Evolutionary conservation across 768 basidiomycete genomes (phyloP).

Genomic region (Chalciporus pseudorubinellus): DNA sequence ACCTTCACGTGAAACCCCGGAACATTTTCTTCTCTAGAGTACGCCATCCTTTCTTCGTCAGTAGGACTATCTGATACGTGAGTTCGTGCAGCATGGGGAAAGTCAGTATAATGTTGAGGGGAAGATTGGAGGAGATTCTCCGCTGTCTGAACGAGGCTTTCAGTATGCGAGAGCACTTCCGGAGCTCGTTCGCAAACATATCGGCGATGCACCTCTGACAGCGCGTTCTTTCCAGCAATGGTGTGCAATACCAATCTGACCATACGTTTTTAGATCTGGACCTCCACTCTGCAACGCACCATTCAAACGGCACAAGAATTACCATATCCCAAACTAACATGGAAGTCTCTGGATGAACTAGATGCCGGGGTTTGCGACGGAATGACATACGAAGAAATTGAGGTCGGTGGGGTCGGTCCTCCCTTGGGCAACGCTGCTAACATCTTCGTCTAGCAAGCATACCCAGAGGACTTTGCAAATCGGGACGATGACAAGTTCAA

Average conservation of each 20-base stretch:
- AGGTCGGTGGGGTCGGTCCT: conserved; percentile 47
- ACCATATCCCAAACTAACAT: conserved; percentile 89
- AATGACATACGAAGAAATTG: conserved; percentile 99
- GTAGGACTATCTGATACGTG: conserved; percentile 3
- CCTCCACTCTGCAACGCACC: conserved; percentile 92
- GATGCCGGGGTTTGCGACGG: conserved; percentile 99
- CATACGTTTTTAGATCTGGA: conserved; percentile 77
- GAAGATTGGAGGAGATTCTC: conserved; percentile 96
- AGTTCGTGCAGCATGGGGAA: conserved; percentile 79
- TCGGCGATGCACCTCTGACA: conserved; percentile 85
- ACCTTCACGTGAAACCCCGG: conserved; percentile 92
- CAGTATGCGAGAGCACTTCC: conserved; percentile 86
- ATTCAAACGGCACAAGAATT: conserved; percentile 84
- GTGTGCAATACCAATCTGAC: neutral
- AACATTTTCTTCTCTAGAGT: conserved; percentile 96
- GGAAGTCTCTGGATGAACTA: conserved; percentile 98
- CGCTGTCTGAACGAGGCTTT: conserved; percentile 79
- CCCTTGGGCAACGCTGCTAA: neutral
- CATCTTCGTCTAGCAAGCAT: conserved; percentile 59
- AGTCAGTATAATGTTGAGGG: conserved; percentile 96
- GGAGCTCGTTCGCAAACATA: conserved; percentile 81
- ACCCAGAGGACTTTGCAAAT: conserved; percentile 97
- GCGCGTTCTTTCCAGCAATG: conserved; percentile 40
- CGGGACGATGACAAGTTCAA: conserved; percentile 99
- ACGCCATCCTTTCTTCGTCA: conserved; percentile 27